Evolutionary conservation across 176 grass and related monocot species (phyloP), one percentile per base, ranked within the genome.

Genomic region (Microstegium vimineum): DNA sequence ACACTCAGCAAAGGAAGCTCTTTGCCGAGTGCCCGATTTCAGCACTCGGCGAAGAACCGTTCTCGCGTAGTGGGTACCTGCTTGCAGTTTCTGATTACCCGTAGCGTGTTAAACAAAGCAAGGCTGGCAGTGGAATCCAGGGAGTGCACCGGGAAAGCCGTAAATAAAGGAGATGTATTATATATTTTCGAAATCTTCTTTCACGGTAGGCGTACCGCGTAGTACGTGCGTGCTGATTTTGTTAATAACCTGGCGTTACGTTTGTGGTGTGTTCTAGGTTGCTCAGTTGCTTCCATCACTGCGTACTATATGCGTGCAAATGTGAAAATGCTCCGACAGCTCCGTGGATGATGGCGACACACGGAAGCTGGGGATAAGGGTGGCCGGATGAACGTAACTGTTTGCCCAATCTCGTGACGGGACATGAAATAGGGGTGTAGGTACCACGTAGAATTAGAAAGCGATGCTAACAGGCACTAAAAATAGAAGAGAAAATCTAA

Each of bases 231-330:
- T 18, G 9, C 27, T 22, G 43, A 32, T 32, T 51, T 51, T 32
- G 42, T 72, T 47, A 68, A 68, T 20, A 9, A 10, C 34, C 20
- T 30, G 70, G 43, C 31, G 71, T 59, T 59, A 33, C 17, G 17
- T 40, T 12, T 27, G 10, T 23, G 18, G 11, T 18, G 74, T 18
- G 74, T 12, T 78, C 8, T 62, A 65, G 76, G 40, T 25, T 11
- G 31, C 30, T 16, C 68, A 28, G 13, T 71, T 66, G 77, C 77
- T 79, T n/a, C 3, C 30, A 49, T 80, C 62, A 35, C 52, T 36
- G 62, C 74, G 74, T 77, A n/a, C n/a, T n/a, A n/a, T n/a, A n/a
- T n/a, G 34, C 62, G 76, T 79, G 62, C 76, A 16, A 49, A 35
- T 66, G 62, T 10, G 5, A 65, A 22, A 65, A 8, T 47, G 9